Evolutionary conservation across 768 basidiomycete genomes (phyloP).

Genomic region (Tylopilus subfusipes): DNA sequence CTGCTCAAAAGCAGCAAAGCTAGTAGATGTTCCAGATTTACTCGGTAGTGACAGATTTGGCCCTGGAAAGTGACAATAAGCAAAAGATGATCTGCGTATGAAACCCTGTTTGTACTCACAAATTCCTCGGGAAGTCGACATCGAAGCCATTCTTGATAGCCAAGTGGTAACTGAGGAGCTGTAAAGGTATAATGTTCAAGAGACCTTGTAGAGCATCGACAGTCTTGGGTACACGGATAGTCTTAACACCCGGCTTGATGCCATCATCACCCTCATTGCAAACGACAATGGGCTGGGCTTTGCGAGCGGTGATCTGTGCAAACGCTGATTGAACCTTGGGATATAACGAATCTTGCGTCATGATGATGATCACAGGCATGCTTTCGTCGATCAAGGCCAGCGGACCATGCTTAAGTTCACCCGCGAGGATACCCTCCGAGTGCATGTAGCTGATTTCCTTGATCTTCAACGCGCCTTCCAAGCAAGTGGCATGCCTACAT

Average conservation of each 20-base stretch:
- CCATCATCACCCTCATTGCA: conserved; percentile 90
- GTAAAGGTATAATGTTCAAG: conserved; percentile 94
- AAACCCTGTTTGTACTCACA: conserved; percentile 48
- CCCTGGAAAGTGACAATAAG: conserved; percentile 39
- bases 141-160: conserved; percentile 95
- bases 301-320: conserved; percentile 95
- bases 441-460: conserved; percentile 92
- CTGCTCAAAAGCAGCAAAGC: not conserved
- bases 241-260: conserved; percentile 70
- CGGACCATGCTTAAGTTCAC: conserved; percentile 98
- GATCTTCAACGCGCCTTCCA: conserved; percentile 98
- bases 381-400: conserved; percentile 97
- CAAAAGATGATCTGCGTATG: conserved; percentile 1
- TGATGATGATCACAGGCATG: conserved; percentile 98
- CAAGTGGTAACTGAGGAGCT: conserved; percentile 93
- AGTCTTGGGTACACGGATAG: conserved; percentile 92
- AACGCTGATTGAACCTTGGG: conserved; percentile 98
- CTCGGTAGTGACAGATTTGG: conserved; percentile 75
- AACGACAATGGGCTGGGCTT: conserved; percentile 91
- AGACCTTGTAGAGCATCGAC: conserved; percentile 94
- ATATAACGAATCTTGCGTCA: conserved; percentile 98
- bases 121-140: conserved; percentile 97
- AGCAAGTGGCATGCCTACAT: conserved; percentile 83
- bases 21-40: conserved; percentile 32
- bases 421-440: conserved; percentile 81